phyloP scores from a whole-genome alignment of 2,329 filamentous ascomycete species.

The Colletotrichum viniferum region DNA sequence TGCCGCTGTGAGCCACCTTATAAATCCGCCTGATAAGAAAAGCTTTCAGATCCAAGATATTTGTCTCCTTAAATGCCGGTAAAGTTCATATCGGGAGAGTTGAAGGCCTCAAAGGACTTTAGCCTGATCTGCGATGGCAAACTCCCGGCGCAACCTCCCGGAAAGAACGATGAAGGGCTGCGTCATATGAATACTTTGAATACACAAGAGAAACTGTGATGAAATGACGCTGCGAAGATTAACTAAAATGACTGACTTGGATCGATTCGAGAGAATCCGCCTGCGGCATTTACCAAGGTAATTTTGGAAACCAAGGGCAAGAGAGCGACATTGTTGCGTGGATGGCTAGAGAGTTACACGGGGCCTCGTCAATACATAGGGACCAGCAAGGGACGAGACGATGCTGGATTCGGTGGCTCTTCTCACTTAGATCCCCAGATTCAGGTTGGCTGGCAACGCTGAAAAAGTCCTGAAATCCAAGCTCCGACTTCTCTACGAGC shows the following conservation, averaged over 20 bases:
- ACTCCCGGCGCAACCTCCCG: not conserved
- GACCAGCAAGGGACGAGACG: not conserved
- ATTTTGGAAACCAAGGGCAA: not conserved
- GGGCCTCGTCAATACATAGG: not conserved
- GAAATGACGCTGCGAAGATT: not conserved
- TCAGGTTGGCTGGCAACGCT: not conserved
- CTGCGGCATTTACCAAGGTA: not conserved
- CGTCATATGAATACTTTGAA: not conserved
- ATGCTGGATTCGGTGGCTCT: not conserved
- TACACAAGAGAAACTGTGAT: not conserved
- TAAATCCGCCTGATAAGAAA: too few relatives aligned
- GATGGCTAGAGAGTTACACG: not conserved
- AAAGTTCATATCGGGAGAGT: too few relatives aligned
- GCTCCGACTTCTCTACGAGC: not conserved
- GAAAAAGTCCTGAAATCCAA: not conserved
- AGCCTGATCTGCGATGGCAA: not conserved
- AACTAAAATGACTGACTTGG: not conserved
- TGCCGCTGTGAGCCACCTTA: too few relatives aligned
- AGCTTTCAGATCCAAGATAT: not conserved
- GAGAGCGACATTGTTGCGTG: not conserved
- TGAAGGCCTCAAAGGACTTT: not conserved
- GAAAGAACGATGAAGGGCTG: not conserved
- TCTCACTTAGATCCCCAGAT: not conserved
- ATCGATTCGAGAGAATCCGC: not conserved
- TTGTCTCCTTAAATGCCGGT: not conserved